phyloP scores from a whole-genome alignment of 192 early-diverging fungal species.

The Umbelopsis sp. region DNA sequence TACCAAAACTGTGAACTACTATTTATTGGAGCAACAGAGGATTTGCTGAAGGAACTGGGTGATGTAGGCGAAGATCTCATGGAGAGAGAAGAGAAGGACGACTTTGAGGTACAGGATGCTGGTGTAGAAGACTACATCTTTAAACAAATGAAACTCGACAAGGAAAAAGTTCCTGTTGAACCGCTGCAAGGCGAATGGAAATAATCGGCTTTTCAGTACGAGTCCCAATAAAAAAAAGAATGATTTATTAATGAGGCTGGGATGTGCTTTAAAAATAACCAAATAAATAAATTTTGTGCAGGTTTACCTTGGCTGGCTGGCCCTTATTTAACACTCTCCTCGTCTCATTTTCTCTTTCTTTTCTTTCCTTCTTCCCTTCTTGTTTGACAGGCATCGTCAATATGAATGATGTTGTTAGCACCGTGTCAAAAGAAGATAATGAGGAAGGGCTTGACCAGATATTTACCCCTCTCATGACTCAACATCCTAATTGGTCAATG shows the following conservation, averaged over 20 bases:
- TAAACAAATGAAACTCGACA: constrained; percentile 37
- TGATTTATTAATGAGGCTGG: neutral
- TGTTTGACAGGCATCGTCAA: neutral
- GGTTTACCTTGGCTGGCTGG: constrained; percentile 50
- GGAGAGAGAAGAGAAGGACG: constrained; percentile 39
- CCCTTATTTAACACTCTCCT: neutral
- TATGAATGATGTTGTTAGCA: neutral
- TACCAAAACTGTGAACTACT: constrained; percentile 37
- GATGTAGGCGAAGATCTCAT: constrained; percentile 35
- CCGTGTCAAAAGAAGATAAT: neutral
- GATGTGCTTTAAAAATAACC: constrained; percentile 48
- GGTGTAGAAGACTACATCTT: constrained; percentile 39
- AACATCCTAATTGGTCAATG: constrained; percentile 14
- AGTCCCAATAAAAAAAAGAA: neutral
- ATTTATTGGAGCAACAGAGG: constrained; percentile 45
- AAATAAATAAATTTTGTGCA: constrained; percentile 44
- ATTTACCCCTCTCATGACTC: constrained; percentile 9
- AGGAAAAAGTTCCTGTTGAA: constrained; percentile 25
- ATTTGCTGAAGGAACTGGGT: constrained; percentile 41
- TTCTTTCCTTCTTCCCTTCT: neutral
- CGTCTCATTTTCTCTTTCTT: neutral
- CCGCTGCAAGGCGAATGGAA: constrained; percentile 41
- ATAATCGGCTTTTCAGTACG: constrained; percentile 51
- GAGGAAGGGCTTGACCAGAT: constrained; percentile 7
- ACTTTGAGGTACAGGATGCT: constrained; percentile 25